phyloP scores from a whole-genome alignment of 768 basidiomycete genomes.

The Mycena rosella region DNA sequence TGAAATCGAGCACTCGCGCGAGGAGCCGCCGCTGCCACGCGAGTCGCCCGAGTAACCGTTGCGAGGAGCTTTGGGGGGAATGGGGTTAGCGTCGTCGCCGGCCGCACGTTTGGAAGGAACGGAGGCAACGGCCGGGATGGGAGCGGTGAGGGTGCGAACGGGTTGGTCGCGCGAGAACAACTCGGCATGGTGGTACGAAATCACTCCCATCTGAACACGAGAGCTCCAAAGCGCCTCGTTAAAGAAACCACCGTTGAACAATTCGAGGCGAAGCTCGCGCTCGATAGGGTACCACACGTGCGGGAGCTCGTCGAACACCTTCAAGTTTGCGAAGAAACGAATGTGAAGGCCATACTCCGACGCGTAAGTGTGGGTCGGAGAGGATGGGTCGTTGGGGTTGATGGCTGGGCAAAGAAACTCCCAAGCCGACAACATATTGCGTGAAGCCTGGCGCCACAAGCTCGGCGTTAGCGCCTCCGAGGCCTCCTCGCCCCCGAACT shows the following conservation, averaged over 20 bases:
- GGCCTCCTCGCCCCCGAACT: not conserved
- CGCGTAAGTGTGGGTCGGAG: not conserved
- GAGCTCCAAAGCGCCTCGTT: not conserved
- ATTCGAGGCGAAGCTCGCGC: not conserved
- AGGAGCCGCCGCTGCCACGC: not conserved
- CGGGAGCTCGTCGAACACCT: not conserved
- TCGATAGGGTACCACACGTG: constrained; percentile 1
- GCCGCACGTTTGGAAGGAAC: not conserved
- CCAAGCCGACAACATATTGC: not conserved
- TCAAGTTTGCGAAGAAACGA: not conserved
- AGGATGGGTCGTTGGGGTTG: not conserved
- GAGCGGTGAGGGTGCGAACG: not conserved
- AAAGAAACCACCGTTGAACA: not conserved
- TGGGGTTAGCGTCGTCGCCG: not conserved
- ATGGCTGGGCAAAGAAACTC: not conserved
- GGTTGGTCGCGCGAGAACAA: not conserved
- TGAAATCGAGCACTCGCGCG: not conserved
- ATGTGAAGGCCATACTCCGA: not conserved
- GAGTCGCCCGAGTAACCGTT: not conserved
- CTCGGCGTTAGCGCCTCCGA: not conserved
- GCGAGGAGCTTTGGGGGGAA: not conserved
- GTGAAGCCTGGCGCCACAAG: not conserved
- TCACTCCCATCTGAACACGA: not conserved
- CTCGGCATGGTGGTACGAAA: not conserved
- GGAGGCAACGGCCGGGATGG: no score